Conservation (phyloP, 2,329 filamentous ascomycete genomes). For the Colletotrichum scovillei region DNA sequence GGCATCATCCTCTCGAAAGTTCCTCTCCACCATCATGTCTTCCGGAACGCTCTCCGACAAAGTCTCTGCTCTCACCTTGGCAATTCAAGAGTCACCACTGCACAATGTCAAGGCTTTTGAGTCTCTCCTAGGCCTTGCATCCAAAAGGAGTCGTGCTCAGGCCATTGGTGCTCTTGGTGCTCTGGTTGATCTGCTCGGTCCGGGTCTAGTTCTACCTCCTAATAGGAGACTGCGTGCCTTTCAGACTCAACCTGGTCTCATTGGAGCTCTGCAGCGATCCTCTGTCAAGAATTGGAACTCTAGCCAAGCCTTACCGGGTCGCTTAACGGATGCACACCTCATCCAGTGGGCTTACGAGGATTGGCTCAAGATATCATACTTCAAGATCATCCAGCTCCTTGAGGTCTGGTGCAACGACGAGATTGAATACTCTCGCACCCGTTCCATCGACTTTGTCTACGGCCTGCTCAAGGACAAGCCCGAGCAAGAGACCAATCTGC, state of each 20-base stretch:
- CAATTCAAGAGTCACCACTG: slow-evolving; percentile 94
- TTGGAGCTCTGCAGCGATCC: slow-evolving; percentile 75
- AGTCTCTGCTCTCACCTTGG: slow-evolving; percentile 92
- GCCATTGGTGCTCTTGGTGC: slow-evolving; percentile 93
- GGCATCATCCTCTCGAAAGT: slow-evolving; percentile 90
- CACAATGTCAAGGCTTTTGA: slow-evolving; percentile 94
- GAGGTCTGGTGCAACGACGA: slow-evolving; percentile 96
- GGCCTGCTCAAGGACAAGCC: slow-evolving; percentile 94
- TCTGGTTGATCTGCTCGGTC: slow-evolving; percentile 92
- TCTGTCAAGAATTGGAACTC: slow-evolving; percentile 70
- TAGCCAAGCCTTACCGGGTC: slow-evolving; percentile 78
- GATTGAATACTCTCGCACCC: slow-evolving; percentile 90
- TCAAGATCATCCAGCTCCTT: slow-evolving; percentile 90
- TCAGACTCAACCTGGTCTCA: slow-evolving; percentile 79
- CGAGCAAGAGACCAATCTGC: slow-evolving; percentile 94
- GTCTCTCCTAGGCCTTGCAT: slow-evolving; percentile 82
- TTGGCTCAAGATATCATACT: slow-evolving; percentile 94
- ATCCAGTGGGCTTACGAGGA: slow-evolving; percentile 94
- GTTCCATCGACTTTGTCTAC: slow-evolving; percentile 90
- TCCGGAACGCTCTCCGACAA: slow-evolving; percentile 97
- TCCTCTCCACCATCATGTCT: slow-evolving; percentile 96
- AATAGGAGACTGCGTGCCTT: slow-evolving; percentile 87
- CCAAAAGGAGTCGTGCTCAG: slow-evolving; percentile 92
- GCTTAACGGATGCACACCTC: slow-evolving; percentile 80
- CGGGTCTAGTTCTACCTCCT: slow-evolving; percentile 84